phyloP scores from a whole-genome alignment of 2,329 filamentous ascomycete species.

The Colletotrichum gloeosporioides region DNA sequence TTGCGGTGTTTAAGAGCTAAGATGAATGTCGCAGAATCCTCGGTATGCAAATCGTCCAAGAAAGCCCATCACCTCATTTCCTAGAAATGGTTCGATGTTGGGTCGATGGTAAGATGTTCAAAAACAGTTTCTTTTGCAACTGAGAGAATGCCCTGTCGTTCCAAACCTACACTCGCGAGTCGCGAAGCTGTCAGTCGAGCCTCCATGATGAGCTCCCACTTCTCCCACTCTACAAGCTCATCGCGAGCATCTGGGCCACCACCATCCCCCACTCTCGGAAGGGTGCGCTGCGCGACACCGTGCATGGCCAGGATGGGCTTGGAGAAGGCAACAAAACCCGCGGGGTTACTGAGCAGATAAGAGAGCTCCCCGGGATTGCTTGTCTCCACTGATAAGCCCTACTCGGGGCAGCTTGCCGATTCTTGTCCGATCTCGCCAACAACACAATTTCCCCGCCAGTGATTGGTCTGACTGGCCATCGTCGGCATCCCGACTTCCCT shows the following conservation, averaged over 20 bases:
- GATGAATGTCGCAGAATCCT: neutral
- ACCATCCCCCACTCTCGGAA: neutral
- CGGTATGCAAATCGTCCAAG: neutral
- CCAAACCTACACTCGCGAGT: neutral
- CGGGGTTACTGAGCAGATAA: neutral
- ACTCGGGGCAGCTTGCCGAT: neutral
- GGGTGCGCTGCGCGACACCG: neutral
- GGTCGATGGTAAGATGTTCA: neutral
- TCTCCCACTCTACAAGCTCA: neutral
- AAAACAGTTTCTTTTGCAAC: neutral
- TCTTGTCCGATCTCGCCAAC: neutral
- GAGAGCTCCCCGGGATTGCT: neutral
- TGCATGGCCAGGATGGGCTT: neutral
- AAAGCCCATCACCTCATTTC: neutral
- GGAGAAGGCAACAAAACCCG: neutral
- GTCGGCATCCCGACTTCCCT: neutral
- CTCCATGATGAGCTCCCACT: neutral
- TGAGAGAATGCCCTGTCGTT: neutral
- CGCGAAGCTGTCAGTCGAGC: neutral
- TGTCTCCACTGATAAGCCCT: neutral
- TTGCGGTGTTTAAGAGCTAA: neutral
- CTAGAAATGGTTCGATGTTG: neutral
- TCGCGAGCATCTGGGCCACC: neutral
- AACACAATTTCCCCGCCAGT: neutral
- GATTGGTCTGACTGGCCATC: neutral